phyloP scores from a whole-genome alignment of 2,329 filamentous ascomycete genomes.

The Claviceps paspali region DNA sequence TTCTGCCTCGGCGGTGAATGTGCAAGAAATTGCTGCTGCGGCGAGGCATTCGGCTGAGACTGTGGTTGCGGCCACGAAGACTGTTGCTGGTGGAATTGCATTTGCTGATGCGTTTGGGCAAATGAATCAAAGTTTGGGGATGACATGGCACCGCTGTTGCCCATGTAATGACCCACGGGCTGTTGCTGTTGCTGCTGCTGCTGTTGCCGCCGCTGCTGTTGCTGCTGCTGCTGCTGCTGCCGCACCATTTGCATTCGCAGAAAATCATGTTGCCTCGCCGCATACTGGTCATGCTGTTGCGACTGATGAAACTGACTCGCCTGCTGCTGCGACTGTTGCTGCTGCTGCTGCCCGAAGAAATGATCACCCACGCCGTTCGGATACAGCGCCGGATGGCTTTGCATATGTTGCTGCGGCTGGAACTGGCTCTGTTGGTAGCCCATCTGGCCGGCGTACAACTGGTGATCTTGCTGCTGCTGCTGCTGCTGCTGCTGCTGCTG shows the following conservation, averaged over 20 bases:
- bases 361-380: slow-evolving; percentile 6
- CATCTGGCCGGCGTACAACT: slow-evolving; percentile 12
- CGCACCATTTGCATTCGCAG: slow-evolving; percentile 9
- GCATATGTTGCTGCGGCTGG: slow-evolving; percentile 12
- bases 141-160: background rate
- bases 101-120: slow-evolving; percentile 9
- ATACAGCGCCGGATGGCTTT: slow-evolving; percentile 9
- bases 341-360: slow-evolving; percentile 7
- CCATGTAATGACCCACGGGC: slow-evolving; percentile 1
- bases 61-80: slow-evolving; percentile 7
- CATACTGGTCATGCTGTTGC: slow-evolving; percentile 11
- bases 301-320: slow-evolving; percentile 7
- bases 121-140: slow-evolving; percentile 9
- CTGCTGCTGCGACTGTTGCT: slow-evolving; percentile 11
- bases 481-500: slow-evolving; percentile 10
- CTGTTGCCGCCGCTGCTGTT: slow-evolving; percentile 9
- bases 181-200: slow-evolving; percentile 6
- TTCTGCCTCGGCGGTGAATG: slow-evolving; percentile 5
- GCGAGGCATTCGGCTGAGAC: slow-evolving; percentile 8
- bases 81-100: slow-evolving; percentile 3
- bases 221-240: slow-evolving; percentile 8
- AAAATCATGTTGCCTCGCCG: slow-evolving; percentile 12
- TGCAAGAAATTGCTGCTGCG: slow-evolving; percentile 4
- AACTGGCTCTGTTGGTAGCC: slow-evolving; percentile 11
- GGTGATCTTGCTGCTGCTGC: slow-evolving; percentile 8